Percentiles rank a stretch among this genome's conserved stretches.
Conservation (phyloP, 176 grass and related monocot genomes). For the Saccharum officinarum region DNA sequence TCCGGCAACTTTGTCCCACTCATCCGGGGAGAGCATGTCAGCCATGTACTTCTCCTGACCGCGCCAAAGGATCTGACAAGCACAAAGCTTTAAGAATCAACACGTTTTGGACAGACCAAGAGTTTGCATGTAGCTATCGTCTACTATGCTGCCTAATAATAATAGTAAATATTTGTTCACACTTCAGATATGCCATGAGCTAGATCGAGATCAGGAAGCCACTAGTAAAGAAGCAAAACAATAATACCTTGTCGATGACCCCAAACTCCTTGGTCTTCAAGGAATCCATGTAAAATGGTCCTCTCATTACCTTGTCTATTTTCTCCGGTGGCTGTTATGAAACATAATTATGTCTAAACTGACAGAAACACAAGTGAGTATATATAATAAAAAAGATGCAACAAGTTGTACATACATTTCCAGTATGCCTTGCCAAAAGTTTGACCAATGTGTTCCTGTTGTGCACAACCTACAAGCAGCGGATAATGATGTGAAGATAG, state of each 20-base stretch:
- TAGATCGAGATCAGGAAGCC: slow-evolving; percentile 7
- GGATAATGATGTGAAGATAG: slow-evolving; percentile 17
- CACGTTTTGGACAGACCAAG: background rate
- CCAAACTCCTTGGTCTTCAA: slow-evolving; percentile 92
- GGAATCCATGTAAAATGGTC: slow-evolving; percentile 75
- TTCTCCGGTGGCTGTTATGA: slow-evolving; percentile 67
- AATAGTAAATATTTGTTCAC: background rate
- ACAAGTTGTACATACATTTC: slow-evolving; percentile 72
- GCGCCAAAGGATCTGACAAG: slow-evolving; percentile 70
- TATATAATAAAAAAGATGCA: slow-evolving; percentile 13
- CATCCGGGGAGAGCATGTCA: slow-evolving; percentile 62
- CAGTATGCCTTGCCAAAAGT: slow-evolving; percentile 89
- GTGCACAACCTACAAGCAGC: slow-evolving; percentile 60
- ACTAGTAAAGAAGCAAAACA: slow-evolving; percentile 16
- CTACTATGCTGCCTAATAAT: background rate
- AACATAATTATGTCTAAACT: slow-evolving; percentile 26
- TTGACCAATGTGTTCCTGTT: slow-evolving; percentile 78
- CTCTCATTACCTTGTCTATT: slow-evolving; percentile 74
- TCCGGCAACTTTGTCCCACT: slow-evolving; percentile 69
- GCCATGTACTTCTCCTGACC: slow-evolving; percentile 80
- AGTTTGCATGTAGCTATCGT: background rate
- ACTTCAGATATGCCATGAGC: slow-evolving; percentile 22
- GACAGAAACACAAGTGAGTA: background rate
- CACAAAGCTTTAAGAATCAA: slow-evolving; percentile 22
- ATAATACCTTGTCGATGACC: slow-evolving; percentile 91